Base-by-base conservation (phyloP, 345 rosid species). In the Triadica sebifera region DNA sequence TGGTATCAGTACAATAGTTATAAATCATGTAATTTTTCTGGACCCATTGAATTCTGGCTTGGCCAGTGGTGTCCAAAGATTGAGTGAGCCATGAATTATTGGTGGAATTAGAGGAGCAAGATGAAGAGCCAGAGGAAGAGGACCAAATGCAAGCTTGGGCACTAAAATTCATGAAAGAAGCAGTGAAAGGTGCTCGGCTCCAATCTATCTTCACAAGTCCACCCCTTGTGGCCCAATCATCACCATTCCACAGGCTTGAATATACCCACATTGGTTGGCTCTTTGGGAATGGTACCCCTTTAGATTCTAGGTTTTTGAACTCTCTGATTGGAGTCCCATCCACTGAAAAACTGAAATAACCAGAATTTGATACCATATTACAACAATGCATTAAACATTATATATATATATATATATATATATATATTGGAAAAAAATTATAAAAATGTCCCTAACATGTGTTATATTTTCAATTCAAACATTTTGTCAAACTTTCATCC, bases 171-270 rank as follows among this genome's bases (percentile, higher is more conserved):
- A 20, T 49, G 5, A 49, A 67, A 4, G 71, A 67, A 15, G 71
- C 71, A 4, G 56, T 67, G 22, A 67, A 67, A 10, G 71, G 71
- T 29, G 71, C 71, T 29, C 49, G 71, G 58, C 20, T 29, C 71
- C 71, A 67, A 25, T 67, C 71, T 24, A 22, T 67, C 38, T 67
- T 67, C 4, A 67, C 71, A 67, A 67, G 71, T 9, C 57, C 71
- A 67, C 71, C 71, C 6, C 57, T 67, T 47, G 71, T 67, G n/a
- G 71, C 71, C 71, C 71, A 67, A 49, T 67, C 71, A 49, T 67
- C 71, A 0, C 38, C 71, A 67, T 67, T 67, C 71, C 71, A 67
- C 3, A 67, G 39, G 5, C 71, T 67, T 12, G 71, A 67, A 9
- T 49, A 67, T 67, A 67, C 6, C 71, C 71, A 67, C 71, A 67